A percentile compares a stretch with the other conserved stretches of the same genome.
Conservation (phyloP, 1,139 yeast species). For the Taiozyma sp. region DNA sequence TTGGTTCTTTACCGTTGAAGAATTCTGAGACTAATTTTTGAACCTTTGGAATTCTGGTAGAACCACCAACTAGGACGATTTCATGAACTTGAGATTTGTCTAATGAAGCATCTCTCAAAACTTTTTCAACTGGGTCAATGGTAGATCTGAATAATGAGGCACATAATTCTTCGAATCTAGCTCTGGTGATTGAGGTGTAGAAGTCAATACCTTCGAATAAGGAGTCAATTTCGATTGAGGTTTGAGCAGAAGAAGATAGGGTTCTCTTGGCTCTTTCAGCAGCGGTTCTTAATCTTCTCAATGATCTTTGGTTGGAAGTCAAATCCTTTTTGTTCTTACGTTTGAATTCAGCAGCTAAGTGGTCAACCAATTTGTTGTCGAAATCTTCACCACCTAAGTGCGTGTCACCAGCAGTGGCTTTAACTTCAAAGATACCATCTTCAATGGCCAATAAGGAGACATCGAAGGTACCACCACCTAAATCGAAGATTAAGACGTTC, state of each 20-base stretch:
- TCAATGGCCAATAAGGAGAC: slow-evolving; percentile 92
- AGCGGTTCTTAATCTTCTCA: slow-evolving; percentile 86
- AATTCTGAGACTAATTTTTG: slow-evolving; percentile 81
- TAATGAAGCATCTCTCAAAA: slow-evolving; percentile 72
- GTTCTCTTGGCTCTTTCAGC: slow-evolving; percentile 92
- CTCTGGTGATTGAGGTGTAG: slow-evolving; percentile 80
- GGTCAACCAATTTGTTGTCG: slow-evolving; percentile 75
- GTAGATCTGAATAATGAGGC: slow-evolving; percentile 81
- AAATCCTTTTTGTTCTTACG: slow-evolving; percentile 78
- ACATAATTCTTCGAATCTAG: slow-evolving; percentile 86
- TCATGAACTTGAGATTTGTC: slow-evolving; percentile 79
- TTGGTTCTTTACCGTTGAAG: slow-evolving; percentile 88
- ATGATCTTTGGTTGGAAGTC: slow-evolving; percentile 71
- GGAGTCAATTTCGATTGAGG: slow-evolving; percentile 79
- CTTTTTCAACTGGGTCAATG: slow-evolving; percentile 82
- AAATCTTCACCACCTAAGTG: slow-evolving; percentile 64
- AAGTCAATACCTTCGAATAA: slow-evolving; percentile 69
- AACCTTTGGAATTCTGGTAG: slow-evolving; percentile 92
- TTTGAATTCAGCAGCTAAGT: slow-evolving; percentile 78
- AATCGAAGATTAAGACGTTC: slow-evolving; percentile 90
- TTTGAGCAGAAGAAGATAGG: slow-evolving; percentile 78
- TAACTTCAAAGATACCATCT: slow-evolving; percentile 98
- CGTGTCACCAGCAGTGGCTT: slow-evolving; percentile 99
- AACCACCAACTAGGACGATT: slow-evolving; percentile 88
- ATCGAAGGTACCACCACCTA: slow-evolving; percentile 99